These are phyloP conservation scores for Colletotrichum siamense DNA, from an alignment of 2,329 filamentous ascomycete species.

Conservation along the genomic window DNA sequence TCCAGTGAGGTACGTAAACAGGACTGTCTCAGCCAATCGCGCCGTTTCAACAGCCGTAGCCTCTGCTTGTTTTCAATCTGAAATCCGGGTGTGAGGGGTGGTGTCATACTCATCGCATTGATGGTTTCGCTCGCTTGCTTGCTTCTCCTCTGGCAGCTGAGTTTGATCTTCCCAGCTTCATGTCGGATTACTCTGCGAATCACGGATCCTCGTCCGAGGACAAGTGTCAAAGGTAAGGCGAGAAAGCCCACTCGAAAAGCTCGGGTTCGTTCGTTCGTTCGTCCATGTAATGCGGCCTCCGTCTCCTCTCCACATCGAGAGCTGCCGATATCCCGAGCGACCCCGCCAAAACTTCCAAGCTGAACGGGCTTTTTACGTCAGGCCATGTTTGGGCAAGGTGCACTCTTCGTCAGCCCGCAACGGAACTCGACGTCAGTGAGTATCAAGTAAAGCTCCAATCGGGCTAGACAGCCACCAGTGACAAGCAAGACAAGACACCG, in stretches of 20 bases:
- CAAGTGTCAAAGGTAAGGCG: background rate
- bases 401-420: background rate
- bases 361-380: constrained; percentile 1
- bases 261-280: background rate
- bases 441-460: background rate
- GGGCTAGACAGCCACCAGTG: background rate
- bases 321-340: constrained; percentile 11
- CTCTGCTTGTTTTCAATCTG: background rate
- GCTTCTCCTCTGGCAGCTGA: background rate
- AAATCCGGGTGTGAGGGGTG: background rate
- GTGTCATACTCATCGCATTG: background rate
- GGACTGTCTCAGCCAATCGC: background rate
- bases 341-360: background rate
- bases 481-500: background rate
- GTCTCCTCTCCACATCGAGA: background rate
- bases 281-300: background rate
- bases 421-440: background rate
- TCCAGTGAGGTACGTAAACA: constrained; percentile 2
- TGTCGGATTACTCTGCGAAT: background rate
- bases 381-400: background rate
- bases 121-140: background rate
- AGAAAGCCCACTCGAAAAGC: background rate
- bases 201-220: background rate
- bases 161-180: background rate
- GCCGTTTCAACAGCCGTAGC: background rate